phyloP scores from a whole-genome alignment of 208 protist genomes.

The Crithidia expoeki region DNA sequence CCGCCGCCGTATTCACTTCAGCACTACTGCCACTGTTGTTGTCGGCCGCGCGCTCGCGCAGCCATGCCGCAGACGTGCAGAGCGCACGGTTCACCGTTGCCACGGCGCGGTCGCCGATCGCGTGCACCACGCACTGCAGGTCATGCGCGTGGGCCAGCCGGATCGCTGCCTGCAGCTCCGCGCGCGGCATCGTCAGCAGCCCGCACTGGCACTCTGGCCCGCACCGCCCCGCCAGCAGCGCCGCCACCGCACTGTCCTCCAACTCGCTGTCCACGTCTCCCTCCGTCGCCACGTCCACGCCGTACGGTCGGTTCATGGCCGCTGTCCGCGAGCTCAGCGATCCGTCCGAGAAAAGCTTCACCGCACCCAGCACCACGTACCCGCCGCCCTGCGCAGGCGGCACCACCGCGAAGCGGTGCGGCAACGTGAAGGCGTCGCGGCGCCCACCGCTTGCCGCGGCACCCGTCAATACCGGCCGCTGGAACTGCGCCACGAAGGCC shows the following conservation, averaged over 20 bases:
- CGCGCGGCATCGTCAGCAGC: slow-evolving; percentile 41
- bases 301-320: slow-evolving; percentile 59
- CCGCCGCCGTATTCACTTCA: slow-evolving; percentile 4
- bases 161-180: slow-evolving; percentile 39
- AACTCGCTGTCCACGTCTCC: slow-evolving; percentile 60
- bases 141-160: slow-evolving; percentile 29
- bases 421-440: slow-evolving; percentile 45
- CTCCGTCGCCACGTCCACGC: slow-evolving; percentile 36
- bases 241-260: slow-evolving; percentile 37
- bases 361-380: slow-evolving; percentile 51
- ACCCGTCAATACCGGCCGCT: not conserved
- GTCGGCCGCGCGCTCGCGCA: no score
- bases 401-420: slow-evolving; percentile 46
- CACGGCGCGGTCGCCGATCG: slow-evolving; percentile 68
- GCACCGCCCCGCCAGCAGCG: not conserved
- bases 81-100: slow-evolving; percentile 55
- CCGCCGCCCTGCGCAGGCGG: slow-evolving; percentile 36
- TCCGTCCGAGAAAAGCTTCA: slow-evolving; percentile 73
- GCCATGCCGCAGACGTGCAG: slow-evolving; percentile 33
- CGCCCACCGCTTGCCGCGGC: not conserved
- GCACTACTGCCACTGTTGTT: not conserved
- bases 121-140: slow-evolving; percentile 62
- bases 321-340: slow-evolving; percentile 68
- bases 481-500: slow-evolving; percentile 35
- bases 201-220: slow-evolving; percentile 47